Conservation (phyloP, 495 filamentous ascomycete genomes). For the Aspergillus cavernicola region DNA sequence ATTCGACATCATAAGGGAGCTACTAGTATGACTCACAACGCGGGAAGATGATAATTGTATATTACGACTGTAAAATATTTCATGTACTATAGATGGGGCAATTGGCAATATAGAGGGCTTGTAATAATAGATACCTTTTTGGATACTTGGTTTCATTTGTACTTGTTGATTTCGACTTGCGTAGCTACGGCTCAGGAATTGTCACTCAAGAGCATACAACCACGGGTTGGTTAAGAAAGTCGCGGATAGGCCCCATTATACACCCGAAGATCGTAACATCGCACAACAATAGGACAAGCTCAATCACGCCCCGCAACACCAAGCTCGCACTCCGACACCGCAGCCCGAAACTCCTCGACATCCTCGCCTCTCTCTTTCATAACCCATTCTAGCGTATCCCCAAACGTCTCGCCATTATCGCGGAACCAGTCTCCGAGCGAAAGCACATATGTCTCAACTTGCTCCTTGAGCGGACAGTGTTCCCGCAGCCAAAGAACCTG, state of each 20-base stretch:
- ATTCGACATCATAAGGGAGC: neutral
- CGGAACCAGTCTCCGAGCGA: constrained; percentile 58
- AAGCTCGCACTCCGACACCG: constrained; percentile 27
- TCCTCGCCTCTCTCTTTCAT: constrained; percentile 42
- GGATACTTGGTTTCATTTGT: neutral
- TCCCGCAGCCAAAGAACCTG: constrained; percentile 56
- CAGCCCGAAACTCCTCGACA: constrained; percentile 26
- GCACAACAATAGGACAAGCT: no score
- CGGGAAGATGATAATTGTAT: constrained; percentile 3
- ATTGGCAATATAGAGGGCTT: constrained; percentile 11
- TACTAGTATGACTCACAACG: neutral
- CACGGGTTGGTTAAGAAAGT: no score
- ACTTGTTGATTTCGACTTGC: neutral
- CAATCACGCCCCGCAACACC: constrained; percentile 24
- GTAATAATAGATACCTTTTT: constrained; percentile 16
- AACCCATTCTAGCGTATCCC: constrained; percentile 44
- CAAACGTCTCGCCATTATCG: constrained; percentile 61
- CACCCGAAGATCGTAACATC: no score
- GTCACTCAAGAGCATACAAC: neutral
- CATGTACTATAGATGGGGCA: constrained; percentile 10
- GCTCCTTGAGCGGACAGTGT: constrained; percentile 47
- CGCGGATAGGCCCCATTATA: no score
- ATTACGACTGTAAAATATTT: constrained; percentile 9
- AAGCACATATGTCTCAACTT: constrained; percentile 51
- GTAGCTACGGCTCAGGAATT: neutral